Evolutionary conservation across 192 early-diverging fungal genomes (phyloP), one percentile per base, ranked within the genome.

Genomic region (Gryganskiella cystojenkinii): DNA sequence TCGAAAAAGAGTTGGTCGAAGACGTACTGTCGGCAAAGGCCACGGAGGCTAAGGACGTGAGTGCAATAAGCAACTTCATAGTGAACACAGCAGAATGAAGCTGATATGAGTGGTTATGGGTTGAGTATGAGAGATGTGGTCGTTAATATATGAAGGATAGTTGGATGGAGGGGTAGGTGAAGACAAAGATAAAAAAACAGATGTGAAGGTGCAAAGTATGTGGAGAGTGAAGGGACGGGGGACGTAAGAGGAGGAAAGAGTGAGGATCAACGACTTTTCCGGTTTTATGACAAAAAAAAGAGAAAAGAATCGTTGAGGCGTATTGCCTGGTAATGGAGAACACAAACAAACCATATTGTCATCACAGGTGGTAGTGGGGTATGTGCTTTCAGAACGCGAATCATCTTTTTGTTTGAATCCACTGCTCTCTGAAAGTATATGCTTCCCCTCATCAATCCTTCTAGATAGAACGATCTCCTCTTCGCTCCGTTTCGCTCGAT

Each of bases 61-160:
- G 37, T 3, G 62, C 71, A 31, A 74, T 11, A n/a, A 74, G 24
- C 37, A 61, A 46, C 27, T 74, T 74, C 71, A 74, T 72, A 43
- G 52, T 64, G 28, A n/a, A 56, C 8, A 15, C 13, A 31, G 11
- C 10, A 31, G 20, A 35, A 6, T 34, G 2, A n/a, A 11, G 34
- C 47, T 37, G 17, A 24, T 17, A 53, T 0, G 24, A 31, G 60
- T 15, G 20, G 27, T 4, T 20, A n/a, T 7, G 55, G 17, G 9
- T 28, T 22, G 60, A 2, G 52, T 40, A 19, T n/a, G 22, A 14
- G 19, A n/a, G 11, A 17, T 20, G 57, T 43, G 14, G 35, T 17
- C 19, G 40, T 24, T 6, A 51, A 22, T 0, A n/a, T n/a, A n/a
- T n/a, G n/a, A n/a, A n/a, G 46, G 49, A 14, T 52, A 30, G 46